These are phyloP conservation scores for Cyamopsis tetragonoloba DNA, from an alignment of 306 rosid genomes.

Conservation along the genomic window DNA sequence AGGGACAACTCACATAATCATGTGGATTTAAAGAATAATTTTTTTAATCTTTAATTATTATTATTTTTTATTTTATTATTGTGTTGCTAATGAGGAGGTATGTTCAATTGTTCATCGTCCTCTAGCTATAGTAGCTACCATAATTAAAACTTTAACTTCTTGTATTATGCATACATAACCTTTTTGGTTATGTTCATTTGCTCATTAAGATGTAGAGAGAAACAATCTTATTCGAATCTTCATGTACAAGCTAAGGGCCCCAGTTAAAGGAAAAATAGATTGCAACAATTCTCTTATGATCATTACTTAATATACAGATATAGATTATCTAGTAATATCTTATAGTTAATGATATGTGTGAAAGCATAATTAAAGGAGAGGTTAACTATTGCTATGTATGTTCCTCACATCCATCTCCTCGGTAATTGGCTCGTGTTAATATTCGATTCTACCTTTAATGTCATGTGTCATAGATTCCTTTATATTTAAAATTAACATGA, in stretches of 20 bases:
- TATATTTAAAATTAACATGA: no score
- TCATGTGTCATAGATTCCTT: constrained; percentile 34
- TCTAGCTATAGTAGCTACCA: background rate
- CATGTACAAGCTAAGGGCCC: constrained; percentile 25
- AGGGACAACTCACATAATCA: constrained; percentile 18
- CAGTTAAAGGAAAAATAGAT: background rate
- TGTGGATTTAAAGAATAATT: constrained; percentile 9
- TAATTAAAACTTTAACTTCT: background rate
- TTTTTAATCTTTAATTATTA: background rate
- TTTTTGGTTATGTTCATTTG: constrained; percentile 36
- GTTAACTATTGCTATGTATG: constrained; percentile 16
- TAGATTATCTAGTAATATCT: constrained; percentile 18
- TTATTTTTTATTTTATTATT: constrained; percentile 23
- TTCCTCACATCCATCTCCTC: constrained; percentile 40
- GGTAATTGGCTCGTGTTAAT: constrained; percentile 51
- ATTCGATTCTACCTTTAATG: background rate
- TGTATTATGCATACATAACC: constrained; percentile 23
- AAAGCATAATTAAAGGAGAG: constrained; percentile 23
- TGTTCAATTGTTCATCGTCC: constrained; percentile 16
- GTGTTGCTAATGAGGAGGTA: constrained; percentile 36
- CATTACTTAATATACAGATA: constrained; percentile 26
- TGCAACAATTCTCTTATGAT: constrained; percentile 1
- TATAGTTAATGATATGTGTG: constrained; percentile 21
- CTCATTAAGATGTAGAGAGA: constrained; percentile 40
- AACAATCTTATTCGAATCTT: constrained; percentile 53